Conservation (phyloP, 768 basidiomycete genomes). For the Phanerodontia chrysosporium region DNA sequence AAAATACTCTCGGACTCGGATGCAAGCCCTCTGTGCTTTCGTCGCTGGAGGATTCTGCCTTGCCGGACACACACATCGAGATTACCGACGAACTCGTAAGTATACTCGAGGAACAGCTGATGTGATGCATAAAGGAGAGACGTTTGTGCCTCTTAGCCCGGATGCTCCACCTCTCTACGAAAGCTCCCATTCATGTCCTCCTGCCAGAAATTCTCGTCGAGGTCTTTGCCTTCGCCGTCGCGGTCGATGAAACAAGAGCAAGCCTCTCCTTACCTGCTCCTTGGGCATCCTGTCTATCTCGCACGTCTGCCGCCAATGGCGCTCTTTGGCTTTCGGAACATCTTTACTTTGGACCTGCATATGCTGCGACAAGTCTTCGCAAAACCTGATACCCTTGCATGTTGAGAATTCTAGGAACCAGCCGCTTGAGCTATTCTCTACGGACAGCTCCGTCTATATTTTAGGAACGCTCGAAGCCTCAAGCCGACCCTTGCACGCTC, state of each 20-base stretch:
- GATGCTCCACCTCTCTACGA: constrained; percentile 42
- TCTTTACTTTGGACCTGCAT: constrained; percentile 44
- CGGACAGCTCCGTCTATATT: neutral
- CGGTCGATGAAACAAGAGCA: neutral
- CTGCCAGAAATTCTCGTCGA: neutral
- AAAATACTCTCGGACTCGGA: no score
- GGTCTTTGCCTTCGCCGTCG: neutral
- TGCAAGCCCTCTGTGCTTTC: neutral
- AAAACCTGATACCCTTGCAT: neutral
- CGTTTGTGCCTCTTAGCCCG: constrained; percentile 31
- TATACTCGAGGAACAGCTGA: neutral
- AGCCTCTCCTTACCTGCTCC: neutral
- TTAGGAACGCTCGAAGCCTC: neutral
- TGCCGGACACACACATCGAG: neutral
- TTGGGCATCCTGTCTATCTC: constrained; percentile 2
- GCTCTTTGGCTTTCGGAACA: constrained; percentile 37
- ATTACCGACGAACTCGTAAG: neutral
- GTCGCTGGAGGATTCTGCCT: neutral
- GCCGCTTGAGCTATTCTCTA: neutral
- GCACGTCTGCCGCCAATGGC: constrained; percentile 50
- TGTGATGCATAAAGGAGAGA: neutral
- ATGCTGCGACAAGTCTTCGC: constrained; percentile 14
- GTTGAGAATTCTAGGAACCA: neutral
- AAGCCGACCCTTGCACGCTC: neutral
- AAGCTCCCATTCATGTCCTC: constrained; percentile 12